Base-by-base conservation (phyloP, 148 eudicot species). In the Diospyros lotus region DNA sequence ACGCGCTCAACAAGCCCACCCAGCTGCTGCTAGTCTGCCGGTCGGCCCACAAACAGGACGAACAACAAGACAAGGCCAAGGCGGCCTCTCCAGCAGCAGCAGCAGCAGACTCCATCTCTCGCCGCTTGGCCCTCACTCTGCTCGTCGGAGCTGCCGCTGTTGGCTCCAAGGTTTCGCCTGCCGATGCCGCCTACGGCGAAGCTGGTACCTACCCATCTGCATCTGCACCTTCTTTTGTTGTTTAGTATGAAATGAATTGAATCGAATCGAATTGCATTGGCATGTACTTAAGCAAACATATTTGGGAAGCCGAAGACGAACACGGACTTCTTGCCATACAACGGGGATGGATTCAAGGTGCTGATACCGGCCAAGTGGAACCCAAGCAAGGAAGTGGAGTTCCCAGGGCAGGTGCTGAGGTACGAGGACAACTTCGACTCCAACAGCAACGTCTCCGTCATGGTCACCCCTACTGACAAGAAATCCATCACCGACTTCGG, bases 131-230 rank as follows among this genome's bases (percentile, higher is more conserved):
- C 13, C 90, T 94, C 41, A 84, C 95, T 56, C 82, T 90, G 68
- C 91, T 94, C 44, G 81, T 94, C 76, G 98, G 98, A 62, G 91
- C 95, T 66, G 97, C 98, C 69, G 97, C 97, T 28, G 83, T 90
- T 73, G 97, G 88, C 44, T 83, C 97, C 53, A 94, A 88, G 91
- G 97, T 94, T 66, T 83, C 90, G 18, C 97, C 98, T n/a, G 98
- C 97, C 50, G 94, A 89, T 60, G 98, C 98, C 17, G 98, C 95
- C 59, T 94, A 94, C 72, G 99, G 99, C n/a, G 98, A 93, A 87
- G 83, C 99, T 44, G 99, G 99, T 95, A 88, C 13, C 15, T 5
- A 50, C 28, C 28, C 28, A 0, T 28, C 28, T 28, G 28, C 28
- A 28, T 28, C 28, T 28, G 28, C 28, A 28, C 28, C 28, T 28